Evolutionary conservation across 2,329 filamentous ascomycete species (phyloP).

Genomic region (Sporothrix protearum): DNA sequence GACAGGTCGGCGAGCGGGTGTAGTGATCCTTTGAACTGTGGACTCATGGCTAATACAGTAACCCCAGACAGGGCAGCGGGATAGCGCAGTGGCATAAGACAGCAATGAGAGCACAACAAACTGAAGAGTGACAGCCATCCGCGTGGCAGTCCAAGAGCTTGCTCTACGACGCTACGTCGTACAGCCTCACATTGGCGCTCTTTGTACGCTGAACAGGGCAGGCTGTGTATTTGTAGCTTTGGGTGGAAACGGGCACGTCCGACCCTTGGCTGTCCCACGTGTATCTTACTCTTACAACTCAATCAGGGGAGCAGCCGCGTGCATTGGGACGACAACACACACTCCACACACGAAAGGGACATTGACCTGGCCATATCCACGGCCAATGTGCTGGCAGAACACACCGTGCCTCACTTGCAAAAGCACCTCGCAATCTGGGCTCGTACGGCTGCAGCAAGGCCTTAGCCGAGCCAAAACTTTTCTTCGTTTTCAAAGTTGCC

Average conservation of each 20-base stretch:
- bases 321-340: not conserved
- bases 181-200: slow-evolving; percentile 7
- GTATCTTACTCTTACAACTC: too few species aligned
- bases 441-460: not conserved
- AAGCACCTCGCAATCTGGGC: not conserved
- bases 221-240: not conserved
- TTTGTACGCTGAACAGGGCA: slow-evolving; percentile 1
- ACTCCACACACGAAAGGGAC: not conserved
- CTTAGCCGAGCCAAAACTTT: not conserved
- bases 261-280: not conserved
- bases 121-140: not conserved
- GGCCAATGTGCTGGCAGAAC: slow-evolving; percentile 2
- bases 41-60: not conserved
- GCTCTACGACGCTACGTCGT: not conserved
- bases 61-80: not conserved
- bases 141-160: not conserved
- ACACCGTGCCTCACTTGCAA: not conserved
- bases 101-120: not conserved
- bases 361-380: not conserved
- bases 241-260: slow-evolving; percentile 1
- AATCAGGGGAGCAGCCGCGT: not conserved
- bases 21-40: not conserved
- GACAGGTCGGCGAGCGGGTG: slow-evolving; percentile 9
- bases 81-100: not conserved
- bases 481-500: not conserved